phyloP scores from a whole-genome alignment of 805 yeast species.

The Candida palmyrensis region DNA sequence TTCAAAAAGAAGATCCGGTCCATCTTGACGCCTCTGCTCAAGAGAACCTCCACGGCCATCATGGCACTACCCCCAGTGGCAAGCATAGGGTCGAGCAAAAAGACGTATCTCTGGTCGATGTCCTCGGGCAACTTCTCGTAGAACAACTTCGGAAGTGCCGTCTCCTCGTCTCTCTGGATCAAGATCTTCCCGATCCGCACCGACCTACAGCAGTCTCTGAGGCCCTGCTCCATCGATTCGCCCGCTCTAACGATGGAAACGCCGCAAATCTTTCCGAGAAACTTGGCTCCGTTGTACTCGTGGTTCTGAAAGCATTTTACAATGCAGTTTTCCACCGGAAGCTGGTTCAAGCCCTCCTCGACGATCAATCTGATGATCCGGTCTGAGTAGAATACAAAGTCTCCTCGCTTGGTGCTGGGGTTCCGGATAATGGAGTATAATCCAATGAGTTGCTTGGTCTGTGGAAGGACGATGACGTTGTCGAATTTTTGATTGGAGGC shows the following conservation, averaged over 20 bases:
- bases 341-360: slow-evolving; percentile 90
- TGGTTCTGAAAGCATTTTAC: slow-evolving; percentile 78
- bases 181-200: slow-evolving; percentile 95
- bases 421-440: slow-evolving; percentile 89
- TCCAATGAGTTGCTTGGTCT: slow-evolving; percentile 85
- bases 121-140: slow-evolving; percentile 94
- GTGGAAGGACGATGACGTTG: slow-evolving; percentile 71
- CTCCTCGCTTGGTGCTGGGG: slow-evolving; percentile 74
- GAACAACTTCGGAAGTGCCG: slow-evolving; percentile 86
- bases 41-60: slow-evolving; percentile 91
- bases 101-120: slow-evolving; percentile 81
- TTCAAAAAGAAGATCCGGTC: slow-evolving; percentile 88
- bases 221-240: slow-evolving; percentile 97
- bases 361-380: slow-evolving; percentile 89
- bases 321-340: slow-evolving; percentile 71
- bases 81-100: slow-evolving; percentile 92
- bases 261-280: slow-evolving; percentile 93
- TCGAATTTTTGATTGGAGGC: slow-evolving; percentile 16
- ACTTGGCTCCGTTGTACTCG: slow-evolving; percentile 68
- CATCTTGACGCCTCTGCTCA: slow-evolving; percentile 79
- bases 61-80: slow-evolving; percentile 99
- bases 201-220: slow-evolving; percentile 94
- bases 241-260: slow-evolving; percentile 98
- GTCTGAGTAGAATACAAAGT: slow-evolving; percentile 92
- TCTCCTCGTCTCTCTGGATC: slow-evolving; percentile 97